These are phyloP conservation scores for Puccinia polysora DNA, from an alignment of 1,284 basidiomycete genomes.

Conservation along the genomic window DNA sequence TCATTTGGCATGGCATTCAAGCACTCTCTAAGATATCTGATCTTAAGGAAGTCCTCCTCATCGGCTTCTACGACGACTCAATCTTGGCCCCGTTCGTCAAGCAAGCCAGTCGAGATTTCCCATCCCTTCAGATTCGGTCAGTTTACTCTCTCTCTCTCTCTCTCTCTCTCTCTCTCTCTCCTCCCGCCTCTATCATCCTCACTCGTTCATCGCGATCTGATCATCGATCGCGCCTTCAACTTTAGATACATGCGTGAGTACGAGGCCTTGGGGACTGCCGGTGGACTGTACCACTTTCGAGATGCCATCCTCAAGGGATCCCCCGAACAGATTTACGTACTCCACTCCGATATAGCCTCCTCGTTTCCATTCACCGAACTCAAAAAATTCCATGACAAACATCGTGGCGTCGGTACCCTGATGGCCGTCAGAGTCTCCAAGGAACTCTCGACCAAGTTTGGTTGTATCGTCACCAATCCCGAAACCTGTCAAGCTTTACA, in stretches of 20 bases:
- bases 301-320: constrained; percentile 56
- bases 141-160: constrained; percentile 21
- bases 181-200: constrained; percentile 2
- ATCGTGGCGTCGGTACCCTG: constrained; percentile 58
- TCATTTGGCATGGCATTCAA: constrained; percentile 58
- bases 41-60: constrained; percentile 56
- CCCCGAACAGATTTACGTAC: constrained; percentile 58
- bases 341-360: constrained; percentile 58
- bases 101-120: constrained; percentile 57
- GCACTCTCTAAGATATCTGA: constrained; percentile 56
- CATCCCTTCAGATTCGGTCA: constrained; percentile 55
- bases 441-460: constrained; percentile 56
- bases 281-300: constrained; percentile 52
- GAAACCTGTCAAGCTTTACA: constrained; percentile 51
- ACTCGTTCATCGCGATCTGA: too few relatives aligned
- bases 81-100: constrained; percentile 57
- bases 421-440: constrained; percentile 56
- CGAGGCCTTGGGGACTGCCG: constrained; percentile 57
- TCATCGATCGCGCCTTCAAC: background rate
- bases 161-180: background rate
- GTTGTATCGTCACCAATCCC: constrained; percentile 57
- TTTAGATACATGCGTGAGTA: constrained; percentile 57
- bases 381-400: constrained; percentile 56
- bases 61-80: constrained; percentile 58
- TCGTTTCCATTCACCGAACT: constrained; percentile 55